These are phyloP conservation scores for Emericellopsis atlantica DNA, from an alignment of 2,329 filamentous ascomycete species.

Conservation along the genomic window DNA sequence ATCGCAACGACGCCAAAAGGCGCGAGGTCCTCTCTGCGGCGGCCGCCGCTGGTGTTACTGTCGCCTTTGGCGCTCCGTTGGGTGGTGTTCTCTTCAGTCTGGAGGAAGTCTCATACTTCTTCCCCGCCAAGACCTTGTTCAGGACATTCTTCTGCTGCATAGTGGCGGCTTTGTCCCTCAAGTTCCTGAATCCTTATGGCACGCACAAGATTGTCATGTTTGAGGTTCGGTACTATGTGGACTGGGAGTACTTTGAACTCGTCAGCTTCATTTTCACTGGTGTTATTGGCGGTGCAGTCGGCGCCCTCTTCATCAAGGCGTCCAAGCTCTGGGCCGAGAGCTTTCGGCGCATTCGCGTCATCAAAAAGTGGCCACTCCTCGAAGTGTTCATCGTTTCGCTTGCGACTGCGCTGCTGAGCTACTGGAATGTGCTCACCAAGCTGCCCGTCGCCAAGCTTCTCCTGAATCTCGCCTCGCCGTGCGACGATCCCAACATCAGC, in stretches of 20 bases:
- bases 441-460: constrained; percentile 83
- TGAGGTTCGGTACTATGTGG: constrained; percentile 76
- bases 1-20: constrained; percentile 84
- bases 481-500: constrained; percentile 53
- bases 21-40: constrained; percentile 89
- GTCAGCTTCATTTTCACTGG: constrained; percentile 76
- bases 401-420: constrained; percentile 72
- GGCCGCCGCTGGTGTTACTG: constrained; percentile 81
- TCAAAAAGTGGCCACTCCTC: constrained; percentile 73
- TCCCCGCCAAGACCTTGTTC: constrained; percentile 93
- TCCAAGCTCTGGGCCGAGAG: constrained; percentile 80
- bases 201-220: constrained; percentile 96
- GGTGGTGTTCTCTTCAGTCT: constrained; percentile 86
- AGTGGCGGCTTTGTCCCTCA: constrained; percentile 77
- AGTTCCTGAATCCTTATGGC: constrained; percentile 92
- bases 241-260: constrained; percentile 93
- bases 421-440: constrained; percentile 88
- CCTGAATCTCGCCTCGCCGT: constrained; percentile 82
- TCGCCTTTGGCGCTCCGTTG: constrained; percentile 81
- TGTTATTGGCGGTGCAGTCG: constrained; percentile 68
- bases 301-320: constrained; percentile 93
- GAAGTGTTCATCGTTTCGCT: constrained; percentile 84
- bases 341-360: constrained; percentile 67
- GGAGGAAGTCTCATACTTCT: constrained; percentile 95
- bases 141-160: constrained; percentile 98